Base-by-base conservation (phyloP, 768 basidiomycete genomes). In the Pulveroboletus sp. region DNA sequence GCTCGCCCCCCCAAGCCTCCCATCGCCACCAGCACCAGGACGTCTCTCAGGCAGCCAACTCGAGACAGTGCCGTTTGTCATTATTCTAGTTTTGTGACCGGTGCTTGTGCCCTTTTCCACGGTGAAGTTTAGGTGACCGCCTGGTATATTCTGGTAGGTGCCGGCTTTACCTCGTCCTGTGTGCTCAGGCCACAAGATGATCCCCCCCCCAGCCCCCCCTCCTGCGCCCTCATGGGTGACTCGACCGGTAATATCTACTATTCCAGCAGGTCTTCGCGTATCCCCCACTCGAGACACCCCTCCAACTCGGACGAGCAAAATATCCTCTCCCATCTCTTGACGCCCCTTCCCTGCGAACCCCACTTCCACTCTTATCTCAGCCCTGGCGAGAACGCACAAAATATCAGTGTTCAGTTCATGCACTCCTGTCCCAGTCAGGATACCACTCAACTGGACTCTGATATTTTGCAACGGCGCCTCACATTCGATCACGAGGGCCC, bases 341-440 rank as follows among this genome's bases (percentile, higher is more conserved):
- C 55, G 3, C 42, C 61, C 9, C 51, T 56, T 30, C 37, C 56
- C 24, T 54, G 46, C 31, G 57, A 60, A 49, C n/a, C 36, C 27
- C 28, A 39, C 1, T 57, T 46, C 32, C 54, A 47, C 18, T 44
- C 57, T 50, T 62, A 57, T 54, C 58, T 57, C 12, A n/a, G 28
- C 21, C 7, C 47, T 5, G 47, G 40, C 43, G 55, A 45, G 18
- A 52, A 49, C 47, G 28, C 55, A 28, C 62, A 60, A 53, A 65
- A 56, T 65, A 56, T 64, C 60, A 66, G 64, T 27, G 54, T 60
- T 44, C 68, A 67, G 56, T 66, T 67, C 61, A 52, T 60, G 67
- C 50, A 46, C 38, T 56, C 60, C 52, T 60, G 60, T 38, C 37
- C 54, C n/a, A 39, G 46, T 47, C 59, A 55, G 54, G 61, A 59